These are phyloP conservation scores for Monilinia polystroma DNA, from an alignment of 2,329 filamentous ascomycete species.

Conservation along the genomic window DNA sequence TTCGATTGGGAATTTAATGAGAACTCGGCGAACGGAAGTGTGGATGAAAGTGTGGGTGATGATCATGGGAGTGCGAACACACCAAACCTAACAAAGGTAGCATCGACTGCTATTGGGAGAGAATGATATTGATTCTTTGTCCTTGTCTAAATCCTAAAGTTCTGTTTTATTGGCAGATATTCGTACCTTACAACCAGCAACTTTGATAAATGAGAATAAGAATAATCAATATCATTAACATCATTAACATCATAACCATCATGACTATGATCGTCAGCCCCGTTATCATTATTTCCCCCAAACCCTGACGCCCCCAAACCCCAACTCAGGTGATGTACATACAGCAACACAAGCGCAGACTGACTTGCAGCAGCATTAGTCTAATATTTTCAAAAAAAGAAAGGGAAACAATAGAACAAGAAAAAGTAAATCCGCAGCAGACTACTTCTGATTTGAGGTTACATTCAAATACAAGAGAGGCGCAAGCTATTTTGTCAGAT, in stretches of 20 bases:
- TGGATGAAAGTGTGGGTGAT: slow-evolving; percentile 4
- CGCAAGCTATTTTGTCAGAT: slow-evolving; percentile 23
- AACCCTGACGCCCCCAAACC: slow-evolving; percentile 13
- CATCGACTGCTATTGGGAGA: background rate
- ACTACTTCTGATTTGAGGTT: slow-evolving; percentile 6
- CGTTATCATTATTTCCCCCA: slow-evolving; percentile 15
- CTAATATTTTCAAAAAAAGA: slow-evolving; percentile 11
- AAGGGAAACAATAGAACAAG: background rate
- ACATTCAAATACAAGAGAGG: slow-evolving; percentile 16
- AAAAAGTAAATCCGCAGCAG: slow-evolving; percentile 14
- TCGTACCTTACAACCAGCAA: background rate
- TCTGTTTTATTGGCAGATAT: background rate
- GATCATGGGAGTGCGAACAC: background rate
- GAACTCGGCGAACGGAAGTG: slow-evolving; percentile 7
- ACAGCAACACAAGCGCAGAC: slow-evolving; percentile 12
- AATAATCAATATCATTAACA: slow-evolving; percentile 4
- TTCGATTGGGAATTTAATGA: background rate
- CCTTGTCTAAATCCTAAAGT: background rate
- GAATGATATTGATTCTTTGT: slow-evolving; percentile 6
- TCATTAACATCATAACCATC: slow-evolving; percentile 7
- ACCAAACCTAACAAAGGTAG: slow-evolving; percentile 13
- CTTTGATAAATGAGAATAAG: background rate
- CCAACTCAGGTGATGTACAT: slow-evolving; percentile 10
- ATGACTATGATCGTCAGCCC: slow-evolving; percentile 12
- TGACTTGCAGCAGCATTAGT: slow-evolving; percentile 9